phyloP scores from a whole-genome alignment of 257 asterid species.

The Solanum acaule region DNA sequence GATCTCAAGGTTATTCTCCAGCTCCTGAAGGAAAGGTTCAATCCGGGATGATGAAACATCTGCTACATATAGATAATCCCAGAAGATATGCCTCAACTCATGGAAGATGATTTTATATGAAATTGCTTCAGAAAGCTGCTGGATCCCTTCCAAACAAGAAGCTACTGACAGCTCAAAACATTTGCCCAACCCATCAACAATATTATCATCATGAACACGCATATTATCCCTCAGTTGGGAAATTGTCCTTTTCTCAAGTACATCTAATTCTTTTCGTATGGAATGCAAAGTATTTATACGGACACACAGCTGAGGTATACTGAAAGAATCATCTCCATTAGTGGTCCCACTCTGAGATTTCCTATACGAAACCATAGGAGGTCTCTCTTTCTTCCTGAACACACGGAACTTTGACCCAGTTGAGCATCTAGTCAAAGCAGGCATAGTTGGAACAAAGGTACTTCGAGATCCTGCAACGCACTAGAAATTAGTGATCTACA shows the following conservation, averaged over 20 bases:
- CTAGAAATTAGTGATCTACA: not conserved
- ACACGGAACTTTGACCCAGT: conserved; percentile 50
- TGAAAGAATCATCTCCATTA: conserved; percentile 32
- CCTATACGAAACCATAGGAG: conserved; percentile 25
- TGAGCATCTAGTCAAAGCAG: conserved; percentile 63
- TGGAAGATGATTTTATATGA: conserved; percentile 69
- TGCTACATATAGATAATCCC: conserved; percentile 57
- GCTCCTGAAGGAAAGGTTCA: conserved; percentile 82
- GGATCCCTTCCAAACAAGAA: conserved; percentile 68
- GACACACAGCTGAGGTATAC: conserved; percentile 50
- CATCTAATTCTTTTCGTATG: conserved; percentile 68
- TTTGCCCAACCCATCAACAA: conserved; percentile 25
- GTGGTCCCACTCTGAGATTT: conserved; percentile 30
- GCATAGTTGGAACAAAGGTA: conserved; percentile 49
- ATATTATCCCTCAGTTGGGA: conserved; percentile 49
- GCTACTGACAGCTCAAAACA: conserved; percentile 51
- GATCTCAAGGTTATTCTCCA: conserved; percentile 64
- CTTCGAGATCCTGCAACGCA: conserved; percentile 53
- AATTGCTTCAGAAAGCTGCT: conserved; percentile 63
- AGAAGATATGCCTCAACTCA: conserved; percentile 48
- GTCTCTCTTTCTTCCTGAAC: conserved; percentile 66
- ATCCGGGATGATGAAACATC: conserved; percentile 63
- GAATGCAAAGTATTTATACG: conserved; percentile 68
- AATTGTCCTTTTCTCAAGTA: conserved; percentile 43
- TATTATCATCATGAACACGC: conserved; percentile 25